Conservation (phyloP, 768 basidiomycete species). For the Pholiota microspora region DNA sequence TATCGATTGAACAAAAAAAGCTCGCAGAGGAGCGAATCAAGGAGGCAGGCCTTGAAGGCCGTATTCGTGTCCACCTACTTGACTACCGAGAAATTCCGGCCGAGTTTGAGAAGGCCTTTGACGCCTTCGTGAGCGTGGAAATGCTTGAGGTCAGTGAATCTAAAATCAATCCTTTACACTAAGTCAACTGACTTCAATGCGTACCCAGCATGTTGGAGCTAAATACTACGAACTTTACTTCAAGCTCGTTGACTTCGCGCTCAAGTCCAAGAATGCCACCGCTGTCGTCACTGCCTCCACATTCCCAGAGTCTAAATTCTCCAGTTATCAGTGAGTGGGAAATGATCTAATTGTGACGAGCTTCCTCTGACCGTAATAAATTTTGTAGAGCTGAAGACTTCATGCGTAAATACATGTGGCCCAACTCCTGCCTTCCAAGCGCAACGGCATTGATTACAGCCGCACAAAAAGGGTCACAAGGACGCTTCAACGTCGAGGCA, state of each 20-base stretch:
- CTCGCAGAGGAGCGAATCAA: constrained; percentile 84
- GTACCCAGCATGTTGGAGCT: constrained; percentile 45
- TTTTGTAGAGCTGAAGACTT: constrained; percentile 67
- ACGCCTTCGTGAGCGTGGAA: constrained; percentile 76
- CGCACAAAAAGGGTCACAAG: constrained; percentile 66
- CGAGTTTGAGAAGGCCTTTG: constrained; percentile 81
- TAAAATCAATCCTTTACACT: constrained; percentile 31
- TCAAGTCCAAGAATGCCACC: constrained; percentile 66
- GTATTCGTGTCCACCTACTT: constrained; percentile 82
- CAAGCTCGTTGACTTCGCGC: constrained; percentile 72
- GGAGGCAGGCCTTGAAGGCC: constrained; percentile 64
- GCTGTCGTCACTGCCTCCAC: constrained; percentile 69
- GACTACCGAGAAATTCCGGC: constrained; percentile 87
- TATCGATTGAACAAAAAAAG: constrained; percentile 83
- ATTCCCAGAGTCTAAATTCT: constrained; percentile 68
- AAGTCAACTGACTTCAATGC: constrained; percentile 8
- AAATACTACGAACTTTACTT: constrained; percentile 71
- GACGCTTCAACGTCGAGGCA: constrained; percentile 77
- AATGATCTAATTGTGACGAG: neutral
- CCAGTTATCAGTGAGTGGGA: constrained; percentile 62
- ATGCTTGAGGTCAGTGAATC: constrained; percentile 64
- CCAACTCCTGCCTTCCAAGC: constrained; percentile 84
- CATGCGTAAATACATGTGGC: constrained; percentile 89
- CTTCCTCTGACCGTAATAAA: constrained; percentile 7
- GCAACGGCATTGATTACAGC: constrained; percentile 78